phyloP scores from a whole-genome alignment of 129 eudicot genomes.

The Lactuca saligna region DNA sequence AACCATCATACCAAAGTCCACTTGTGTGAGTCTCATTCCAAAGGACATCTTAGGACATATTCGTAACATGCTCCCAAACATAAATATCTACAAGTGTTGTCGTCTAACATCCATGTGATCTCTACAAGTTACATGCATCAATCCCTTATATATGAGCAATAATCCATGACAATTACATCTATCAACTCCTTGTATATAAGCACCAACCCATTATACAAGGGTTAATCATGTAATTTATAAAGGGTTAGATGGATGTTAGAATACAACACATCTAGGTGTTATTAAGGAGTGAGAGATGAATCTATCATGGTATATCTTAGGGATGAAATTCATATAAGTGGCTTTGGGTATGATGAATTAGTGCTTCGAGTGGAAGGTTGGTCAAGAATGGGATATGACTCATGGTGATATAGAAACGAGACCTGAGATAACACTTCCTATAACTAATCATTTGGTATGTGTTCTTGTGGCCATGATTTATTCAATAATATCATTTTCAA shows the following conservation, averaged over 20 bases:
- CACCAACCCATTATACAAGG: no score
- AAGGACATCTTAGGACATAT: no score
- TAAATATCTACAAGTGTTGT: no score
- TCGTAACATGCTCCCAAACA: no score
- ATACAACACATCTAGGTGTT: conserved; percentile 56
- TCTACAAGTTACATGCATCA: no score
- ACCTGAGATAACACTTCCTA: conserved; percentile 55
- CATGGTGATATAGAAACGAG: conserved; percentile 63
- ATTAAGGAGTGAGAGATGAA: conserved; percentile 63
- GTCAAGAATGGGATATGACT: conserved; percentile 18
- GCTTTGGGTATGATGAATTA: conserved; percentile 55
- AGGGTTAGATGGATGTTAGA: conserved; percentile 50
- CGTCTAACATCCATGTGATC: no score
- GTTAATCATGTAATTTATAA: conserved; percentile 12
- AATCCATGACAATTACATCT: no score
- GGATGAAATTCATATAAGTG: conserved; percentile 44
- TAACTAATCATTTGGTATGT: conserved; percentile 62
- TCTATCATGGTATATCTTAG: conserved; percentile 66
- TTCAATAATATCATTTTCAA: not conserved
- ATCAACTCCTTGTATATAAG: no score
- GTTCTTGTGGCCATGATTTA: conserved; percentile 45
- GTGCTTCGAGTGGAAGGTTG: conserved; percentile 64
- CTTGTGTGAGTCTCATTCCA: no score
- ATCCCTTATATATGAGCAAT: no score
- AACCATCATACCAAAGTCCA: no score